phyloP scores from a whole-genome alignment of 1,284 basidiomycete species.

The Malassezia globosa region DNA sequence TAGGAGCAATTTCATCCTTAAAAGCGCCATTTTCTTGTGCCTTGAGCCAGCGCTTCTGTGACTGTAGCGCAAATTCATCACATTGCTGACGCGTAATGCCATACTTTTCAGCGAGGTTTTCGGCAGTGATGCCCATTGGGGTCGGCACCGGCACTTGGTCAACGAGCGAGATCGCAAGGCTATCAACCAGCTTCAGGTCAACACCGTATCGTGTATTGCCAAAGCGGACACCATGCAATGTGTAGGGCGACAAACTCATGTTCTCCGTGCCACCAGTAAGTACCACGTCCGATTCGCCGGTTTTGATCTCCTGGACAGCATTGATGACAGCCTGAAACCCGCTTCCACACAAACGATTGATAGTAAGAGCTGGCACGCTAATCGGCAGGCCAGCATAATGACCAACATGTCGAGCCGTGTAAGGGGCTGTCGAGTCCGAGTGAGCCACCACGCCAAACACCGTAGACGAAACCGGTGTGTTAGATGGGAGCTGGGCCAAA shows the following conservation, averaged over 20 bases:
- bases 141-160: conserved; percentile 52
- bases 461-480: conserved; percentile 49
- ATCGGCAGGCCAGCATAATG: conserved; percentile 62
- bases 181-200: conserved; percentile 54
- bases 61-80: conserved; percentile 53
- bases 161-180: conserved; percentile 51
- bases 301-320: conserved; percentile 76
- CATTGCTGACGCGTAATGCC: conserved; percentile 71
- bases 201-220: conserved; percentile 49
- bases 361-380: conserved; percentile 52
- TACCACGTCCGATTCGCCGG: conserved; percentile 74
- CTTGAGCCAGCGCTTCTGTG: conserved; percentile 48
- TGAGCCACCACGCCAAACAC: conserved; percentile 44
- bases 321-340: conserved; percentile 90
- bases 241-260: conserved; percentile 79
- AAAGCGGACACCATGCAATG: conserved; percentile 47
- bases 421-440: conserved; percentile 60
- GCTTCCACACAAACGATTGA: conserved; percentile 78
- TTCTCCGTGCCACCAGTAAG: conserved; percentile 93
- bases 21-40: conserved; percentile 49
- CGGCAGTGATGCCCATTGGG: conserved; percentile 63
- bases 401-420: conserved; percentile 86
- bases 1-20: conserved; percentile 47
- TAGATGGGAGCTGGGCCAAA: conserved; percentile 50
- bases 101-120: conserved; percentile 72